These are phyloP conservation scores for Chenopodium berlandieri DNA, from an alignment of 148 eudicot species.

Conservation along the genomic window DNA sequence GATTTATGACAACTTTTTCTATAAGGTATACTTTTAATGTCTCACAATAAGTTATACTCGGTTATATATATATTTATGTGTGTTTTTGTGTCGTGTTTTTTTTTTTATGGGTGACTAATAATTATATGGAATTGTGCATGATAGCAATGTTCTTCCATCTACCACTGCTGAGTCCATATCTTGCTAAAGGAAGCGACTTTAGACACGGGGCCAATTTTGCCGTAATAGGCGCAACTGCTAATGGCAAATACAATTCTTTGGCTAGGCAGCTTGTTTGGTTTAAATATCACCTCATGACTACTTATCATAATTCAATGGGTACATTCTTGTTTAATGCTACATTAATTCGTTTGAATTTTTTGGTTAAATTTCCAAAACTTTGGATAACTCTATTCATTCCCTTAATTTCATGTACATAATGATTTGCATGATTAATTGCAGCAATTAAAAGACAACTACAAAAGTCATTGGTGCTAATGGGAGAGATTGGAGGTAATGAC, in stretches of 20 bases:
- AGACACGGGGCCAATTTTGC: conserved; percentile 44
- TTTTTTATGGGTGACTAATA: neutral
- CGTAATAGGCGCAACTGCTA: conserved; percentile 40
- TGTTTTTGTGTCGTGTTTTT: no score
- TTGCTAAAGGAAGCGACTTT: conserved; percentile 35
- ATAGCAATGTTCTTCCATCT: conserved; percentile 8
- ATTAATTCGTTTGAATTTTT: neutral
- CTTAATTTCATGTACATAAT: no score
- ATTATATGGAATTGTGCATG: neutral
- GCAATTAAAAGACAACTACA: conserved; percentile 18
- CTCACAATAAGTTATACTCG: no score
- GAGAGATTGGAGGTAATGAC: conserved; percentile 38
- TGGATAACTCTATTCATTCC: neutral
- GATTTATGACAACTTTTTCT: no score
- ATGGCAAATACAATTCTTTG: conserved; percentile 20
- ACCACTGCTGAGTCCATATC: conserved; percentile 29
- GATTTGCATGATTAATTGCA: neutral
- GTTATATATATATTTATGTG: no score
- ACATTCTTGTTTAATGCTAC: neutral
- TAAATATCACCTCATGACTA: conserved; percentile 25
- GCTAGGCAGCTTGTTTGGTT: conserved; percentile 35
- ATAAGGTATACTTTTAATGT: no score
- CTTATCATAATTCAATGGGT: conserved; percentile 22
- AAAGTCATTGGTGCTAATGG: conserved; percentile 25
- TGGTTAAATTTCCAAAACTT: neutral